Evolutionary conservation across 148 eudicot species (phyloP).

Genomic region (Polygonum maritimum): DNA sequence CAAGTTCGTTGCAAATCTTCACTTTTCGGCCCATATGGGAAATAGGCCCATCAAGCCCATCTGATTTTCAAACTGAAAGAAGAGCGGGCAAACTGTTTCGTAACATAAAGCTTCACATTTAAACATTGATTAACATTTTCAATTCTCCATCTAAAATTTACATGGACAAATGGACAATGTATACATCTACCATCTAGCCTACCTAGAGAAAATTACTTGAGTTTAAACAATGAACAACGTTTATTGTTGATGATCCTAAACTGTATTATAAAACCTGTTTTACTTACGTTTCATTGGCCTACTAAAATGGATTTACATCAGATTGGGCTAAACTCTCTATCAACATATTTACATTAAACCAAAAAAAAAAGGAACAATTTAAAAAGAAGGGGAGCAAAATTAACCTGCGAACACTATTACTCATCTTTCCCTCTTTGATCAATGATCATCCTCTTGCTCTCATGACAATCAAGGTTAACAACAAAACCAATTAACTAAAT

Average conservation of each 20-base stretch:
- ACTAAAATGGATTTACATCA: not conserved
- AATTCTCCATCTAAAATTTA: too few species aligned
- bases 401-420: not conserved
- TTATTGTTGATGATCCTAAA: too few species aligned
- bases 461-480: not conserved
- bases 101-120: too few species aligned
- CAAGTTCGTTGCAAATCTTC: too few species aligned
- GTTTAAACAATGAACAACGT: too few species aligned
- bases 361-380: not conserved
- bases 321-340: constrained; percentile 3
- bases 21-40: not conserved
- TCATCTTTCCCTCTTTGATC: not conserved
- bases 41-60: not conserved
- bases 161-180: too few species aligned
- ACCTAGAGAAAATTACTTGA: too few species aligned
- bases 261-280: not conserved
- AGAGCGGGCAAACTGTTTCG: not conserved
- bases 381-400: not conserved
- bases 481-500: not conserved
- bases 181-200: too few species aligned
- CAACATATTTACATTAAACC: not conserved
- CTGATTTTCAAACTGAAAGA: not conserved
- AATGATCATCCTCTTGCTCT: not conserved
- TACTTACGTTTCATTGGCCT: not conserved
- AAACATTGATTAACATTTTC: too few species aligned